Evolutionary conservation across 2,329 filamentous ascomycete species (phyloP).

Genomic region (Fusarium cicatricum): DNA sequence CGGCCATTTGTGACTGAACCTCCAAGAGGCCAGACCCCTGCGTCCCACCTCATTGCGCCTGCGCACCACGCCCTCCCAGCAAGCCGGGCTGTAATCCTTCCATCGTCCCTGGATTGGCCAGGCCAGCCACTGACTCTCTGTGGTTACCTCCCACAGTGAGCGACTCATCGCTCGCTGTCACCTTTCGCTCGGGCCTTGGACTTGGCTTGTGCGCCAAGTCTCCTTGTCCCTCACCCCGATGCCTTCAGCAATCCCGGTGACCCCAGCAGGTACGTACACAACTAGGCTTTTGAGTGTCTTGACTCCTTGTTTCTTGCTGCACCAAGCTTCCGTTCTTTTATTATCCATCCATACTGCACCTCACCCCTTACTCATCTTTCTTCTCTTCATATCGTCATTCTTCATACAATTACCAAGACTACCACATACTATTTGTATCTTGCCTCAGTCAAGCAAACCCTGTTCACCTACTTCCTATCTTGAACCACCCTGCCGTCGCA

Average conservation of each 20-base stretch:
- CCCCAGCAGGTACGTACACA: constrained; percentile 40
- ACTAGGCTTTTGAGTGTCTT: constrained; percentile 16
- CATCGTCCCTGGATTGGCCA: constrained; percentile 35
- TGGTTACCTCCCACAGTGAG: constrained; percentile 21
- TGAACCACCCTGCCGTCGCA: constrained; percentile 2
- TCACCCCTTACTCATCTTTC: constrained; percentile 7
- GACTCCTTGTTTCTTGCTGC: constrained; percentile 32
- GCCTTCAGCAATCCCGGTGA: constrained; percentile 43
- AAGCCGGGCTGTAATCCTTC: constrained; percentile 35
- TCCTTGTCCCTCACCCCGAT: constrained; percentile 37
- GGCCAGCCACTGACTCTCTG: constrained; percentile 20
- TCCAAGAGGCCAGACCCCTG: constrained; percentile 31
- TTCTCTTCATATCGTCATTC: constrained; percentile 19
- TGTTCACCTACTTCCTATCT: constrained; percentile 1
- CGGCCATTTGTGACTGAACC: constrained; percentile 20
- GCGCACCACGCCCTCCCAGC: constrained; percentile 23
- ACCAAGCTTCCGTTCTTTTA: constrained; percentile 18
- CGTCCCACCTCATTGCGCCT: constrained; percentile 39
- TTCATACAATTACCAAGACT: constrained; percentile 25
- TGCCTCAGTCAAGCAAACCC: constrained; percentile 8
- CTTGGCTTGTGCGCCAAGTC: constrained; percentile 25
- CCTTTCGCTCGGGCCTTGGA: constrained; percentile 25
- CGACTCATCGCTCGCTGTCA: constrained; percentile 28
- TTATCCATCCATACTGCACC: constrained; percentile 31
- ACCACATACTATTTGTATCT: constrained; percentile 9